Conservation (phyloP, 2,329 filamentous ascomycete genomes). For the Pseudocercospora eumusae region DNA sequence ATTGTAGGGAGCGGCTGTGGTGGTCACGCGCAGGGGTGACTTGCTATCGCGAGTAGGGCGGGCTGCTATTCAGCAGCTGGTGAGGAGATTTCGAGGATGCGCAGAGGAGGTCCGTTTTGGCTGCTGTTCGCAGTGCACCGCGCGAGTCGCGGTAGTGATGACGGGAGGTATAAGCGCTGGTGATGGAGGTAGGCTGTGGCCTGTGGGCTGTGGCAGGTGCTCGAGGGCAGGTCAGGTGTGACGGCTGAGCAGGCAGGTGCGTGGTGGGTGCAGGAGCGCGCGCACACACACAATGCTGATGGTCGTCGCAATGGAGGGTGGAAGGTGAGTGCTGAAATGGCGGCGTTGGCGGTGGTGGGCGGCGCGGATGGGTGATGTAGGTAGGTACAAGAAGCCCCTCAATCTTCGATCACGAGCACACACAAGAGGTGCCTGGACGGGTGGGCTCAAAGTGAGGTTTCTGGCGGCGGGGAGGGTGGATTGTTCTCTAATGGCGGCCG, state of each 20-base stretch:
- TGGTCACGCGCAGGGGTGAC: conserved; percentile 25
- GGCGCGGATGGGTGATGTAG: conserved; percentile 6
- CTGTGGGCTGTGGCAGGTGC: conserved; percentile 5
- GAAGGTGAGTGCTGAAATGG: conserved; percentile 4
- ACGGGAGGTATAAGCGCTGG: conserved; percentile 8
- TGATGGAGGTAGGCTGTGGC: background rate
- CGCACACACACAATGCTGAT: conserved; percentile 1
- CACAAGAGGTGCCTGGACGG: background rate
- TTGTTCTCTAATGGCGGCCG: background rate
- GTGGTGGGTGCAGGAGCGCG: background rate
- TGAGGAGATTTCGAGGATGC: conserved; percentile 42
- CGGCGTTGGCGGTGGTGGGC: conserved; percentile 10
- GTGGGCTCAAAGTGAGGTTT: background rate
- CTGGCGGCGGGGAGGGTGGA: background rate
- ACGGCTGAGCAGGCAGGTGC: conserved; percentile 9
- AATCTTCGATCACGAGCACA: conserved; percentile 12
- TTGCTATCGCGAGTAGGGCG: conserved; percentile 47
- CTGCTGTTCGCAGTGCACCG: conserved; percentile 32
- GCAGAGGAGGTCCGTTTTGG: conserved; percentile 58
- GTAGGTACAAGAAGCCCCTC: conserved; percentile 11
- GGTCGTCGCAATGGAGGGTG: background rate
- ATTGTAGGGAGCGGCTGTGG: conserved; percentile 53
- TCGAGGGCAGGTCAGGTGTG: conserved; percentile 11
- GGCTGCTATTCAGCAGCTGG: conserved; percentile 49
- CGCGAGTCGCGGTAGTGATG: conserved; percentile 6